Evolutionary conservation across 75 land plant genomes (phyloP).

Genomic region (Picea sitchensis): DNA sequence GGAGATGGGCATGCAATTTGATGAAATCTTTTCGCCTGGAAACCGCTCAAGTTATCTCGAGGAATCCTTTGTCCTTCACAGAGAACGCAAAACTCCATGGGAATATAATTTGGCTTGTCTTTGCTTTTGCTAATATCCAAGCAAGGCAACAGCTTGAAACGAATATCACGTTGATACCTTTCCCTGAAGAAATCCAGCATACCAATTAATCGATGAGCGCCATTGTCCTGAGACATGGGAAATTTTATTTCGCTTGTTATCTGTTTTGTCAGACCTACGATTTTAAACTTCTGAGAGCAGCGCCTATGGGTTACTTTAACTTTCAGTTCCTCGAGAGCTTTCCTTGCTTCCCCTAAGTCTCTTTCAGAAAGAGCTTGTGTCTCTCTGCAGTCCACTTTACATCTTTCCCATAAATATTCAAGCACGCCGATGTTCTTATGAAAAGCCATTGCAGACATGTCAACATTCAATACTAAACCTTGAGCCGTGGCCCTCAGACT

Average conservation of each 20-base stretch:
- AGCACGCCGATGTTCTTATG: constrained; percentile 32
- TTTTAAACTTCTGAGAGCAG: constrained; percentile 35
- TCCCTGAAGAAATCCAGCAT: constrained; percentile 38
- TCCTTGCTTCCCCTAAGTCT: constrained; percentile 1
- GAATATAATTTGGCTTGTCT: constrained; percentile 31
- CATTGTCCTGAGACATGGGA: constrained; percentile 20
- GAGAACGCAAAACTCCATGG: constrained; percentile 63
- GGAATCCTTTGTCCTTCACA: constrained; percentile 38
- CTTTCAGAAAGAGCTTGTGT: constrained; percentile 8
- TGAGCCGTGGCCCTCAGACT: constrained; percentile 51
- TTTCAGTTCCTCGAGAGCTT: constrained; percentile 30
- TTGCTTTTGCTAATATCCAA: constrained; percentile 17
- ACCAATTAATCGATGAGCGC: neutral
- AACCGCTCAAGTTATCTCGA: constrained; percentile 22
- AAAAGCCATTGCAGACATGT: constrained; percentile 46
- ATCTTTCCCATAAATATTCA: constrained; percentile 28
- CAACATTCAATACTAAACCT: constrained; percentile 51
- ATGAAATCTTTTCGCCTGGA: constrained; percentile 2
- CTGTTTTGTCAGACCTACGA: constrained; percentile 29
- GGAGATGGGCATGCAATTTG: too few relatives aligned
- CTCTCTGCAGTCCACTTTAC: constrained; percentile 8
- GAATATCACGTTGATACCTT: constrained; percentile 28
- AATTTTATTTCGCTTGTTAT: constrained; percentile 25
- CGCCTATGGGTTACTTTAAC: constrained; percentile 43
- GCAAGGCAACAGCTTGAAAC: constrained; percentile 32